A percentile compares a stretch with the other conserved stretches of the same genome.
Evolutionary conservation across 2,329 filamentous ascomycete species (phyloP).

Genomic region (Cladophialophora bantiana): DNA sequence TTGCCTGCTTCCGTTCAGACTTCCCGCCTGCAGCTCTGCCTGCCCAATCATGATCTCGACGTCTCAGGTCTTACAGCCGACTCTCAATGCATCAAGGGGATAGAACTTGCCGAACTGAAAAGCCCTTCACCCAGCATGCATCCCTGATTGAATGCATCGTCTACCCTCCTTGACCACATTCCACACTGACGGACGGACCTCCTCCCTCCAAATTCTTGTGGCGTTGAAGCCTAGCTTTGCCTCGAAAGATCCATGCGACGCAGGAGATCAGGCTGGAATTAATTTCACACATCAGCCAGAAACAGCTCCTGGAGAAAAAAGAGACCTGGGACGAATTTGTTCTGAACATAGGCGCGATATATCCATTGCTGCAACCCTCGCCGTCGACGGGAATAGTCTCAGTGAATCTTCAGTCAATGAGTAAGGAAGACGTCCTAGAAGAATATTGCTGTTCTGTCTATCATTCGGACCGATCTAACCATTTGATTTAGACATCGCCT

Average conservation of each 20-base stretch:
- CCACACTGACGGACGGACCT: conserved; percentile 27
- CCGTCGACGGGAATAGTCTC: conserved; percentile 13
- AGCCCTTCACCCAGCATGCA: conserved; percentile 10
- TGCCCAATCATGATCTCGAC: conserved; percentile 31
- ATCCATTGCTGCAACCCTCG: not conserved
- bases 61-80: conserved; percentile 25
- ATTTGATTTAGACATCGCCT: conserved; percentile 4
- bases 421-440: conserved; percentile 16
- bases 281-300: not conserved
- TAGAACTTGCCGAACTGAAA: conserved; percentile 12
- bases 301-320: conserved; percentile 4
- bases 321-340: conserved; percentile 14
- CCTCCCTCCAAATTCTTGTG: conserved; percentile 8
- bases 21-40: conserved; percentile 23
- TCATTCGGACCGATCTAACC: conserved; percentile 25
- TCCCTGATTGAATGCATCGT: conserved; percentile 11
- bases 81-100: conserved; percentile 31
- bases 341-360: conserved; percentile 3
- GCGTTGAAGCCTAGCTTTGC: not conserved
- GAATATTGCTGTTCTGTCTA: conserved; percentile 31
- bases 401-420: conserved; percentile 26
- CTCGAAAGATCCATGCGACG: conserved; percentile 1
- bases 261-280: conserved; percentile 6
- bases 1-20: conserved; percentile 20
- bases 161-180: conserved; percentile 21